Evolutionary conservation across 106 monocot genomes (phyloP), one percentile per base, ranked within the genome.

Genomic region (Acanthochlamys bracteata): DNA sequence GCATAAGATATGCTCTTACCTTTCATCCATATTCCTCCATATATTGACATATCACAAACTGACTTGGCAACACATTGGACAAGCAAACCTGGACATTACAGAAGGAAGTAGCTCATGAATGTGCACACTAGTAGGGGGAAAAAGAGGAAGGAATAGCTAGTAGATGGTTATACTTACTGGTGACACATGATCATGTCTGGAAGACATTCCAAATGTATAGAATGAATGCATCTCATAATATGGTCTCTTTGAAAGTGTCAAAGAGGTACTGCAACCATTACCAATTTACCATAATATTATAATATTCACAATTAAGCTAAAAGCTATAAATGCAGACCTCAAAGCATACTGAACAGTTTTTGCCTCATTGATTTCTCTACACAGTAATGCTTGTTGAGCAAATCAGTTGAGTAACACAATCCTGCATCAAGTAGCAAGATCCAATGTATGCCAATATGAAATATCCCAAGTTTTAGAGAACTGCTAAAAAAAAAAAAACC

Each of bases 291-390:
- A 68, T 64, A 73, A 23, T 7, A 66, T 16, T 13, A 22, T 15
- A 39, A 49, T 10, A 49, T 49, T 14, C 33, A 2, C 49, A 49
- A 12, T 4, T 12, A 49, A 49, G 17, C 49, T 4, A 14, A 49
- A 10, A 49, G 10, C 9, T 49, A 17, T 49, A 49, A 49, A 52
- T 24, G 55, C 58, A 24, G 55, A 95, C 94, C 78, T 95, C 94
- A 43, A 72, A 87, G 71, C 94, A 95, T 20, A 95, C 82, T 2
- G 94, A 86, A 67, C 94, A 90, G 63, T 86, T 76, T n/a, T 21
- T 84, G 81, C 69, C 75, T 79, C 94, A 90, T 90, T 73, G 94
- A 86, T 65, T 90, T 90, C 69, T 95, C 90, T 64, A 95, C 83
- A 63, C 94, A 95, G n/a, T 42, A 58, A 59, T 95, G 94, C 66